phyloP scores from a whole-genome alignment of 129 eudicot species.

The Tanacetum coccineum region DNA sequence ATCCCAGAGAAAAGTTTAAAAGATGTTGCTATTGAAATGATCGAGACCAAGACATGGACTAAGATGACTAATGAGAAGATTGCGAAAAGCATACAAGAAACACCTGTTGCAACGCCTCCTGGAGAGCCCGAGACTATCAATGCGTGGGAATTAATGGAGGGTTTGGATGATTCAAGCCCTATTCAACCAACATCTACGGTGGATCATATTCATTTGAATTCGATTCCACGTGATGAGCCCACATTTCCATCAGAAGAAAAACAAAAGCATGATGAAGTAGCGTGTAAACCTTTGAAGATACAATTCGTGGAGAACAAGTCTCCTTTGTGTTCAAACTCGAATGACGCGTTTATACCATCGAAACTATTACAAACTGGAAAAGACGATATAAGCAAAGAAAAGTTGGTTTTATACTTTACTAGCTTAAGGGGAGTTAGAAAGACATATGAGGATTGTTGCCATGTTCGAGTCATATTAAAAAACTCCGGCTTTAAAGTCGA shows the following conservation, averaged over 20 bases:
- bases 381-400: conserved; percentile 30
- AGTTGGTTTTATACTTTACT: conserved; percentile 63
- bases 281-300: conserved; percentile 26
- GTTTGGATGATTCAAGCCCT: conserved; percentile 88
- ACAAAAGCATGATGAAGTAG: background rate
- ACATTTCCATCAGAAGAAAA: conserved; percentile 30
- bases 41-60: conserved; percentile 78
- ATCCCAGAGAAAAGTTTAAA: conserved; percentile 11
- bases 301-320: conserved; percentile 28
- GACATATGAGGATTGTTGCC: conserved; percentile 87
- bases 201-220: conserved; percentile 34
- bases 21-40: conserved; percentile 41
- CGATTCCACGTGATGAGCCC: conserved; percentile 19
- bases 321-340: conserved; percentile 28
- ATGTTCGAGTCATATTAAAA: conserved; percentile 62
- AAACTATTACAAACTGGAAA: conserved; percentile 1
- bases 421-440: conserved; percentile 88
- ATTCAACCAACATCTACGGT: conserved; percentile 23
- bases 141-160: conserved; percentile 89
- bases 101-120: conserved; percentile 62
- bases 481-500: conserved; percentile 58
- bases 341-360: conserved; percentile 18
- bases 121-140: conserved; percentile 86
- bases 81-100: conserved; percentile 40
- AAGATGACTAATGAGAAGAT: conserved; percentile 59